Conservation (phyloP, 2,329 filamentous ascomycete species). For the Botrytis sinoallii region DNA sequence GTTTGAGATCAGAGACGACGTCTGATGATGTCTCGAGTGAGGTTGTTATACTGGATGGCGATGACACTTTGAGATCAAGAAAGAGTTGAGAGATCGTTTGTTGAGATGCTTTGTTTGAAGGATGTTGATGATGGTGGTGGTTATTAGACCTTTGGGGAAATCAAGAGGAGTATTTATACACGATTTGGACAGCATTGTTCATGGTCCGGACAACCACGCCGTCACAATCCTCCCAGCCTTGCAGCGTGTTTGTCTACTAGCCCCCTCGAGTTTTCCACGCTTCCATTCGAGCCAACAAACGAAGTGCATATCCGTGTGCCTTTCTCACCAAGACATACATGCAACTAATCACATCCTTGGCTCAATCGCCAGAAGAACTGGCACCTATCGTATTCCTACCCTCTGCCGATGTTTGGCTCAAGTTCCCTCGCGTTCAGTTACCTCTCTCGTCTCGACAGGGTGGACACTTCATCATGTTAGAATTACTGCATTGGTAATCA, state of each 20-base stretch:
- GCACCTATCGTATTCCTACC: constrained; percentile 19
- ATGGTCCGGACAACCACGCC: constrained; percentile 18
- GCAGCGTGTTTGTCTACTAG: constrained; percentile 16
- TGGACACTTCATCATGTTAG: constrained; percentile 23
- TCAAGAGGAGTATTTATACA: constrained; percentile 32
- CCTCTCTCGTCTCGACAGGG: constrained; percentile 27
- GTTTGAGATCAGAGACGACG: constrained; percentile 1
- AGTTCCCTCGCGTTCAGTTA: constrained; percentile 10
- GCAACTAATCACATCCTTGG: constrained; percentile 19
- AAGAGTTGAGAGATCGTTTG: constrained; percentile 24
- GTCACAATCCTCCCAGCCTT: constrained; percentile 20
- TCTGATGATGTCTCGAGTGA: constrained; percentile 3
- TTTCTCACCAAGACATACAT: constrained; percentile 20
- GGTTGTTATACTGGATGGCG: constrained; percentile 14
- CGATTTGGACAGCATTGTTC: constrained; percentile 10
- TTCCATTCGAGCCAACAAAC: constrained; percentile 29
- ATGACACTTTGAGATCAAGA: constrained; percentile 25
- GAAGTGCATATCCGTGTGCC: constrained; percentile 31
- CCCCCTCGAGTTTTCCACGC: constrained; percentile 16
- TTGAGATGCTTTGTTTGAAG: constrained; percentile 19
- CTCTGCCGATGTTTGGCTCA: constrained; percentile 18
- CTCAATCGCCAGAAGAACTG: constrained; percentile 4
- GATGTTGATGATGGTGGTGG: constrained; percentile 28
- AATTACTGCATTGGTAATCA: constrained; percentile 22
- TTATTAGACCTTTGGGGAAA: constrained; percentile 18